phyloP scores from a whole-genome alignment of 352 stramenopile genomes.

The Phytophthora idaei region DNA sequence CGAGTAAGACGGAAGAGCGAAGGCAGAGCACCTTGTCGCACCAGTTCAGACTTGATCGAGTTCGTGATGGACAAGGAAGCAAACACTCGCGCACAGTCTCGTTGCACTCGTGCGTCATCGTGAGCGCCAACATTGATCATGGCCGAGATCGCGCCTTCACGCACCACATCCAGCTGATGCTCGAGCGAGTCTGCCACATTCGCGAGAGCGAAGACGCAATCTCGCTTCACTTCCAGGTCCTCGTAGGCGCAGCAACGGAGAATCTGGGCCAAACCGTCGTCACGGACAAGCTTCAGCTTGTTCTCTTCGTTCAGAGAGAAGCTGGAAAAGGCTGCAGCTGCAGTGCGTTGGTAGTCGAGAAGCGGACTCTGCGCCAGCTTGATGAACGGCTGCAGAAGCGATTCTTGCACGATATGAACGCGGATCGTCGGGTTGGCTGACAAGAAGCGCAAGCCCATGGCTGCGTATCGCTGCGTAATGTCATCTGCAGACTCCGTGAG shows the following conservation, averaged over 20 bases:
- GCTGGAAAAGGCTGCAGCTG: conserved; percentile 91
- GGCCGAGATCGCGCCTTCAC: conserved; percentile 83
- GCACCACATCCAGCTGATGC: conserved; percentile 89
- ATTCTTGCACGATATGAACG: conserved; percentile 92
- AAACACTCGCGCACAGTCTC: conserved; percentile 91
- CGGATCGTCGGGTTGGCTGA: conserved; percentile 93
- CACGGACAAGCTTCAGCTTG: conserved; percentile 93
- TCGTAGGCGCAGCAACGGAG: conserved; percentile 90
- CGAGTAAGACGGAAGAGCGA: conserved; percentile 94
- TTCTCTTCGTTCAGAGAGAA: conserved; percentile 94
- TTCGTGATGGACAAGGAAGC: conserved; percentile 91
- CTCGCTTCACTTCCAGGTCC: conserved; percentile 92
- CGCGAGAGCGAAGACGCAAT: conserved; percentile 94
- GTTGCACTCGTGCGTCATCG: conserved; percentile 93
- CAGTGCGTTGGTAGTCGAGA: conserved; percentile 93
- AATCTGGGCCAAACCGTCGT: conserved; percentile 91
- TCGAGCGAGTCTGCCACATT: conserved; percentile 93
- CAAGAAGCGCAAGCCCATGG: conserved; percentile 95
- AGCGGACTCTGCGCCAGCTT: conserved; percentile 90
- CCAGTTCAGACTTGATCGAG: conserved; percentile 83
- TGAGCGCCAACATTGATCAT: conserved; percentile 75
- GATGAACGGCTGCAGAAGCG: conserved; percentile 91
- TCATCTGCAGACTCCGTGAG: conserved; percentile 90
- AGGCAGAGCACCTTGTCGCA: conserved; percentile 81
- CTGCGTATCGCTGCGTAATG: conserved; percentile 94